phyloP scores from a whole-genome alignment of 1,139 yeast species.

The Yamadazyma triangularis region DNA sequence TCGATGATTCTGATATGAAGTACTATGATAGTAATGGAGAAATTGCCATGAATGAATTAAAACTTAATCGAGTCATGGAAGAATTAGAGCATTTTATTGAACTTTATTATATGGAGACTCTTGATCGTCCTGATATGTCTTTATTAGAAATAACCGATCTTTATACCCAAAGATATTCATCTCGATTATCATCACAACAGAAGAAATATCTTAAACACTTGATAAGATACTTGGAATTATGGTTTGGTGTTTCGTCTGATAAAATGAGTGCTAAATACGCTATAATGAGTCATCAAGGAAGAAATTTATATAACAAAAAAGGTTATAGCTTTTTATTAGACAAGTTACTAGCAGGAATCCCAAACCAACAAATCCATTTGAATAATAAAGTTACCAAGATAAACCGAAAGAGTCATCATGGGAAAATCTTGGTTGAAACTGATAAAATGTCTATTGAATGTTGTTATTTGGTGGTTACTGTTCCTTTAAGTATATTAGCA shows the following conservation, averaged over 20 bases:
- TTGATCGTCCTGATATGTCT: slow-evolving; percentile 46
- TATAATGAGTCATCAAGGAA: slow-evolving; percentile 63
- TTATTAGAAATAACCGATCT: slow-evolving; percentile 43
- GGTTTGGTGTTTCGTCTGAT: slow-evolving; percentile 76
- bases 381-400: slow-evolving; percentile 46
- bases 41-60: slow-evolving; percentile 22
- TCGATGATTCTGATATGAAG: slow-evolving; percentile 46
- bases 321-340: slow-evolving; percentile 54
- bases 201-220: slow-evolving; percentile 45
- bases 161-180: slow-evolving; percentile 44
- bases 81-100: slow-evolving; percentile 64
- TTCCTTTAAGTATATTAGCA: slow-evolving; percentile 67
- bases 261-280: slow-evolving; percentile 64
- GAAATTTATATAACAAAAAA: slow-evolving; percentile 62
- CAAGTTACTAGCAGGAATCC: slow-evolving; percentile 37
- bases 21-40: slow-evolving; percentile 38
- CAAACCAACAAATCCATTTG: slow-evolving; percentile 34
- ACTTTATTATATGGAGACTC: slow-evolving; percentile 40
- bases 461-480: slow-evolving; percentile 62
- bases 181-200: slow-evolving; percentile 50
- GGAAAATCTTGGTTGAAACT: slow-evolving; percentile 18
- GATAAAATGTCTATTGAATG: slow-evolving; percentile 21
- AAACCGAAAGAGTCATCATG: slow-evolving; percentile 15
- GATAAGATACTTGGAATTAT: slow-evolving; percentile 58
- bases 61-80: slow-evolving; percentile 37